Percentiles rank a stretch among this genome's conserved stretches.
Evolutionary conservation across 345 rosid species (phyloP).

Genomic region (Populus ilicifolia): DNA sequence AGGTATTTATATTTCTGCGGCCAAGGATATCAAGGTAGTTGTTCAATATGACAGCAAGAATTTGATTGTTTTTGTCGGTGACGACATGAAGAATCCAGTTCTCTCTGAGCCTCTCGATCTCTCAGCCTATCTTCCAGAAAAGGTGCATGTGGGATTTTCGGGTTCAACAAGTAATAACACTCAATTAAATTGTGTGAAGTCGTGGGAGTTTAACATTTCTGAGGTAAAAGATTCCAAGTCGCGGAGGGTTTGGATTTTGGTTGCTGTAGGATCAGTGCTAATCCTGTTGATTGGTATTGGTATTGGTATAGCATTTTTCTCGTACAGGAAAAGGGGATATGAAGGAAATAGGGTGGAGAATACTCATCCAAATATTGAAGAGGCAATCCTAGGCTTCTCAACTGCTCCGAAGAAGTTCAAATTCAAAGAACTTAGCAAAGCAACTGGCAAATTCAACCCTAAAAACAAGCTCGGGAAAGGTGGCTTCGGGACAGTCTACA

Average conservation of each 20-base stretch:
- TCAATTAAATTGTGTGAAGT: constrained; percentile 44
- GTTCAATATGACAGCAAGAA: constrained; percentile 46
- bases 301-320: constrained; percentile 1
- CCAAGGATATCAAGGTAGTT: constrained; percentile 10
- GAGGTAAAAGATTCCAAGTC: constrained; percentile 18
- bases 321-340: constrained; percentile 29
- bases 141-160: constrained; percentile 59
- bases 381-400: constrained; percentile 38
- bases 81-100: constrained; percentile 19
- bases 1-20: constrained; percentile 26
- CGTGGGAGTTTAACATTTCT: constrained; percentile 50
- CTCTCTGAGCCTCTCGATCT: constrained; percentile 45
- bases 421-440: constrained; percentile 47
- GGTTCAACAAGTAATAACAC: constrained; percentile 32
- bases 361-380: constrained; percentile 41
- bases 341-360: constrained; percentile 30
- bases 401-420: constrained; percentile 54
- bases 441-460: constrained; percentile 48
- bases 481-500: constrained; percentile 74
- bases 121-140: constrained; percentile 43
- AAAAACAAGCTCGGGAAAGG: constrained; percentile 69
- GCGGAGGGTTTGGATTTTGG: constrained; percentile 32
- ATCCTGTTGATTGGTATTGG: constrained; percentile 8
- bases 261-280: constrained; percentile 14
- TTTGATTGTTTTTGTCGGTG: constrained; percentile 38